Evolutionary conservation across 495 filamentous ascomycete genomes (phyloP), one percentile per base, ranked within the genome.

Genomic region (Xylaria grammica): DNA sequence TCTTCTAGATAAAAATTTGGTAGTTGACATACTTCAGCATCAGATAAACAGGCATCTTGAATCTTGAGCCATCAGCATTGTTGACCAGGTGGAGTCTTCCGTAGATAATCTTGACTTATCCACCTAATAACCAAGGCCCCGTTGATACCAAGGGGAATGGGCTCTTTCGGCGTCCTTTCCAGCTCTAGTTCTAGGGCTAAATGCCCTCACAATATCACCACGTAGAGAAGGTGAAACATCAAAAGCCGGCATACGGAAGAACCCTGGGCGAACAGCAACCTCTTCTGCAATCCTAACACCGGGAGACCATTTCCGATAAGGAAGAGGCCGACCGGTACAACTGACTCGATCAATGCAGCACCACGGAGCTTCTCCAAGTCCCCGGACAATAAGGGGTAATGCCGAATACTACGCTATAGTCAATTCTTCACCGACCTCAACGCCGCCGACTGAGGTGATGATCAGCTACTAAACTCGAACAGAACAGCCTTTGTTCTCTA

Each of bases 311-410:
- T 51, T 2, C 34, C 36, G 60, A 54, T 34, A 45, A 46, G 60
- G 22, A 38, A 20, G 34, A 51, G 20, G 46, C 38, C 27, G 20
- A n/a, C 32, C 11, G 32, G 19, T n/a, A 20, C 20, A 27, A 24
- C 36, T 40, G 9, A 30, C 48, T 44, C 22, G 26, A 42, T 42
- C 22, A 19, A 51, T 38, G 45, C 17, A 24, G 20, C 30, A 36
- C 48, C 36, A 61, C 60, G 50, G 60, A 32, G 36, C 49, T 42
- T 44, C 60, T 57, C 54, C 54, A 57, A 45, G 7, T 24, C 17
- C 24, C 45, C 60, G 60, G 60, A 62, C 48, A 38, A 62, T 22
- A 62, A 53, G 59, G 58, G 59, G 59, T 52, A 61, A 61, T 61
- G 48, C 59, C 59, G 59, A 27, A 32, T 51, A n/a, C 24, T 6